Percentiles rank a stretch among this genome's conserved stretches.
phyloP scores from a whole-genome alignment of 1,139 yeast genomes.

The Kodamaea sp. region DNA sequence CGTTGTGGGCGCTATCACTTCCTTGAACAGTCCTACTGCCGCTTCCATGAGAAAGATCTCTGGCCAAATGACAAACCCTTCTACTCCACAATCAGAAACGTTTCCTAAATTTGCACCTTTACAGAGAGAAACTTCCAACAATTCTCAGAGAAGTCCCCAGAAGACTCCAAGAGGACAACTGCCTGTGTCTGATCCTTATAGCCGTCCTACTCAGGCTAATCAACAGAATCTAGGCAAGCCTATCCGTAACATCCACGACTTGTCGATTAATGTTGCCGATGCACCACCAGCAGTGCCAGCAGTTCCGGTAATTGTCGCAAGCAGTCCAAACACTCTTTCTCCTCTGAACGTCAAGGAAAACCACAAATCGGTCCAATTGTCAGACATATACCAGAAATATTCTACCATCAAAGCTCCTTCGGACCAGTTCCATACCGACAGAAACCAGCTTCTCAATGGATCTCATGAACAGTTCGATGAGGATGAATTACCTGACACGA shows the following conservation, averaged over 20 bases:
- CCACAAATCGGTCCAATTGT: conserved; percentile 43
- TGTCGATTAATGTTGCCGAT: conserved; percentile 12
- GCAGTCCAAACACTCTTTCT: conserved; percentile 1
- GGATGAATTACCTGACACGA: conserved; percentile 34
- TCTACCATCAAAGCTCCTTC: conserved; percentile 45
- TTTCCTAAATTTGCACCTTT: not conserved
- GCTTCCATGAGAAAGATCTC: too few species aligned
- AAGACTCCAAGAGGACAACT: too few species aligned
- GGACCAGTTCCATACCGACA: conserved; percentile 34
- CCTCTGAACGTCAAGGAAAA: conserved; percentile 11
- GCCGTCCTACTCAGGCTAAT: not conserved
- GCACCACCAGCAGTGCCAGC: conserved; percentile 1
- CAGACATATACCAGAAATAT: conserved; percentile 49
- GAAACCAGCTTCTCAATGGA: conserved; percentile 38
- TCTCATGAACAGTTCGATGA: conserved; percentile 38
- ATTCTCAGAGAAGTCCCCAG: conserved; percentile 9
- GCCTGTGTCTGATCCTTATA: not conserved
- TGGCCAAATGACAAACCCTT: too few species aligned
- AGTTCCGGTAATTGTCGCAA: conserved; percentile 5
- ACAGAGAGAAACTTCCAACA: not conserved
- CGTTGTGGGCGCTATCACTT: conserved; percentile 52
- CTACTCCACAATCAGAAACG: conserved; percentile 8
- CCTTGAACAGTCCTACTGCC: conserved; percentile 11
- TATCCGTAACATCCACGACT: conserved; percentile 13
- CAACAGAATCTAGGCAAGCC: not conserved